These are phyloP conservation scores for Silene conica DNA, from an alignment of 148 eudicot genomes.

Conservation along the genomic window DNA sequence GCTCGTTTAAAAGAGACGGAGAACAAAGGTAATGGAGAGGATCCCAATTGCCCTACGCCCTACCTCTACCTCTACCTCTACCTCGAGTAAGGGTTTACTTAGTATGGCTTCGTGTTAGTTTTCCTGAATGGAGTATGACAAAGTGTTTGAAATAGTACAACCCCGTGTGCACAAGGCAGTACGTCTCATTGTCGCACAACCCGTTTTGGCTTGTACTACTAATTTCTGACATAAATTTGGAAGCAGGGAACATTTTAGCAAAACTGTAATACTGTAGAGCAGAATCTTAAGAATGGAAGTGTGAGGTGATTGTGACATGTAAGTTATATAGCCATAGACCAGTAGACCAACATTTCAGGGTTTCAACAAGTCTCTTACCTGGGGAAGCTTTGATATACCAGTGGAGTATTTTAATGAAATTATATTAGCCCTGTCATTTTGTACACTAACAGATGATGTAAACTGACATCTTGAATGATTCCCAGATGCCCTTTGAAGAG, in stretches of 20 bases:
- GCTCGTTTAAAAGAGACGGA: too few species aligned
- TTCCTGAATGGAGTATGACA: too few species aligned
- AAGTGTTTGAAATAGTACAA: too few species aligned
- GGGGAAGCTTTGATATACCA: neutral
- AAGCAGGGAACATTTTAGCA: neutral
- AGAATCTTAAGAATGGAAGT: neutral
- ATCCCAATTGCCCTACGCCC: too few species aligned
- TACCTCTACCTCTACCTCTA: too few species aligned
- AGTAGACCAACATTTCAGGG: neutral
- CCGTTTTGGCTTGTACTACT: neutral
- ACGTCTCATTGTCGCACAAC: neutral
- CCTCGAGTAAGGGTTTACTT: neutral
- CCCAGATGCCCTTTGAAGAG: conserved; percentile 23
- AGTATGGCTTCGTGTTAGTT: too few species aligned
- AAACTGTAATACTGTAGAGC: neutral
- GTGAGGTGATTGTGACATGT: neutral
- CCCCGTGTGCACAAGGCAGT: neutral
- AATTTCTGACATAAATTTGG: neutral
- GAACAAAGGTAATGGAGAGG: too few species aligned
- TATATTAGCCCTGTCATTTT: neutral
- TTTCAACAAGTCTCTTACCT: neutral
- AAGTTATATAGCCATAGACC: too few species aligned
- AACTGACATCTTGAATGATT: conserved; percentile 18
- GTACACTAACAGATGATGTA: neutral
- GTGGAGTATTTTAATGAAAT: neutral